A percentile compares a stretch with the other conserved stretches of the same genome.
These are phyloP conservation scores for Solidago caesia DNA, from an alignment of 129 eudicot genomes.

Conservation along the genomic window DNA sequence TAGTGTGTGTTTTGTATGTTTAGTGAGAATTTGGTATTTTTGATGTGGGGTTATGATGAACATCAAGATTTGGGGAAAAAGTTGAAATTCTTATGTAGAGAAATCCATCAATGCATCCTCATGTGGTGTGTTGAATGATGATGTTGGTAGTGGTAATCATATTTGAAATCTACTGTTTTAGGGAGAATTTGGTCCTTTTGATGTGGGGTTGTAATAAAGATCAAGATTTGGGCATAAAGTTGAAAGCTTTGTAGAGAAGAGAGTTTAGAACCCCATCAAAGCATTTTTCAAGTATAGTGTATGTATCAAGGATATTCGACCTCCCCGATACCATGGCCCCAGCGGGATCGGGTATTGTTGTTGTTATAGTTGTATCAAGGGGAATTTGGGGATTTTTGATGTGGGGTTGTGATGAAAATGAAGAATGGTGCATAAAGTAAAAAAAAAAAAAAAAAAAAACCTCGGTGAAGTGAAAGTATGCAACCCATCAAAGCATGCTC, in stretches of 20 bases:
- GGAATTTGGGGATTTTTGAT: not conserved
- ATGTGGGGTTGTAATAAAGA: conserved; percentile 20
- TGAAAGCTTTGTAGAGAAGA: conserved; percentile 2
- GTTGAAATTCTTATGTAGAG: conserved; percentile 8
- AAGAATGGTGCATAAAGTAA: conserved; percentile 31
- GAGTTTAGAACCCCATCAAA: conserved; percentile 6
- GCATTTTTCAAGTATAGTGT: conserved; percentile 2
- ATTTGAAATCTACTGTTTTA: not conserved
- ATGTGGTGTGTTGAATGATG: conserved; percentile 25
- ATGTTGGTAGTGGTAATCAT: conserved; percentile 8
- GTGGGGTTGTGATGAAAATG: conserved; percentile 31
- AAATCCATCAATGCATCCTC: conserved; percentile 8
- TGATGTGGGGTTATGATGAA: conserved; percentile 17
- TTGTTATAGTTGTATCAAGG: not conserved
- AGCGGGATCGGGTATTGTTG: not conserved
- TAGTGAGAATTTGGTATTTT: conserved; percentile 14
- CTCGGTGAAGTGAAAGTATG: conserved; percentile 20
- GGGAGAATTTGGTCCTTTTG: conserved; percentile 19
- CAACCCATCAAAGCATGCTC: conserved; percentile 30
- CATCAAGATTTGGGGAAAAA: conserved; percentile 21
- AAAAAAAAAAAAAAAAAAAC: conserved; percentile 24
- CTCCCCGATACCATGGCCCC: too few species aligned
- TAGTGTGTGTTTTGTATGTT: conserved; percentile 19
- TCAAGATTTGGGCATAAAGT: conserved; percentile 21
- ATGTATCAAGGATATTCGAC: not conserved